A percentile compares a stretch with the other conserved stretches of the same genome.
Conservation (phyloP, 176 grass and related monocot genomes). For the Puccinellia tenuiflora region DNA sequence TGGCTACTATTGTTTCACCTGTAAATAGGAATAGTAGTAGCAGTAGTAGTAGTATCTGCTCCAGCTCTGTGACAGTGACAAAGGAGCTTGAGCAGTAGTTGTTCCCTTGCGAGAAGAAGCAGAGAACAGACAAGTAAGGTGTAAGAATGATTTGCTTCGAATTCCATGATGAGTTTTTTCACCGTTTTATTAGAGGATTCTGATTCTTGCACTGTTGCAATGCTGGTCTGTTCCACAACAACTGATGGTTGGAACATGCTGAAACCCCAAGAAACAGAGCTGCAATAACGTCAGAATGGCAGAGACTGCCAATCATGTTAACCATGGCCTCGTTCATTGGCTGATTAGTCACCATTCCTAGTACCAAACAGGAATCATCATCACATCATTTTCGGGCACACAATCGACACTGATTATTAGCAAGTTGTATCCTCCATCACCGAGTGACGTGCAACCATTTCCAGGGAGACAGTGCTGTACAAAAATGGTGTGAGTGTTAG, state of each 20-base stretch:
- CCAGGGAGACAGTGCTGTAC: background rate
- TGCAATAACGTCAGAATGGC: background rate
- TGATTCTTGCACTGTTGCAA: constrained; percentile 23
- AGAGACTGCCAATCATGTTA: background rate
- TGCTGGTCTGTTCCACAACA: constrained; percentile 17
- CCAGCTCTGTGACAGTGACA: constrained; percentile 1
- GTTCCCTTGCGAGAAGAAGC: background rate
- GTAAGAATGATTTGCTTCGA: background rate
- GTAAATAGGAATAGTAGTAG: background rate
- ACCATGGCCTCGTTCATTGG: background rate
- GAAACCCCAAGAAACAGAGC: background rate
- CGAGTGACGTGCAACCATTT: constrained; percentile 23
- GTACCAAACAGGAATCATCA: constrained; percentile 8
- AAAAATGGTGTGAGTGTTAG: constrained; percentile 28
- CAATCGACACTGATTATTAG: background rate
- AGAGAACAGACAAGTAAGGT: background rate
- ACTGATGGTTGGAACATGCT: constrained; percentile 12
- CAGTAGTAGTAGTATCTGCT: too few species aligned
- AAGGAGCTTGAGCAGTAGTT: background rate
- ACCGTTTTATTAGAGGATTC: background rate
- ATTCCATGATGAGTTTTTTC: background rate
- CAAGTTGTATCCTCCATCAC: background rate
- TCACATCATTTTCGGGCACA: background rate
- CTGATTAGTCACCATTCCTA: constrained; percentile 13
- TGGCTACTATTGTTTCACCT: background rate